phyloP scores from a whole-genome alignment of 768 basidiomycete genomes.

The Sporobolomyces phaffii region DNA sequence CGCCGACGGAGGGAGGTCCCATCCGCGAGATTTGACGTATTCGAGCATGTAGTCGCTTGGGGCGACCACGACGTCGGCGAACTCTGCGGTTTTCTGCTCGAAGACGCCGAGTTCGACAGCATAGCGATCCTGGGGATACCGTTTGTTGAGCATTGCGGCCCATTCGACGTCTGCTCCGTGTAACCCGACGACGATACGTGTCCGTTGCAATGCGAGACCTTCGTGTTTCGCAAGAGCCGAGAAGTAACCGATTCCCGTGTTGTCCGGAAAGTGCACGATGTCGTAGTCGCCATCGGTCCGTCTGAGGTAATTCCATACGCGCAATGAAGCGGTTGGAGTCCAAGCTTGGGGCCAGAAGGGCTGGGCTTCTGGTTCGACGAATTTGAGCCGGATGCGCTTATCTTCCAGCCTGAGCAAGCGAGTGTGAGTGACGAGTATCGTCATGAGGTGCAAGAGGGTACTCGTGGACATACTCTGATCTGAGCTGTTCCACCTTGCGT shows the following conservation, averaged over 20 bases:
- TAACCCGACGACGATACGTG: slow-evolving; percentile 31
- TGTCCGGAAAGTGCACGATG: slow-evolving; percentile 39
- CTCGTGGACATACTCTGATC: too few relatives aligned
- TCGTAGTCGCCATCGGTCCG: slow-evolving; percentile 14
- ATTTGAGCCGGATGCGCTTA: slow-evolving; percentile 22
- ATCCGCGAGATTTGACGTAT: slow-evolving; percentile 16
- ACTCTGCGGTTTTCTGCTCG: slow-evolving; percentile 28
- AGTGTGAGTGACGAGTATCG: not conserved
- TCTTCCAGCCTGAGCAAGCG: not conserved
- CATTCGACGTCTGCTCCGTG: slow-evolving; percentile 39
- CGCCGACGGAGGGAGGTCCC: slow-evolving; percentile 14
- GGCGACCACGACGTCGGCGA: slow-evolving; percentile 36
- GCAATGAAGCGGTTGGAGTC: slow-evolving; percentile 34
- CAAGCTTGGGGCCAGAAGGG: slow-evolving; percentile 32
- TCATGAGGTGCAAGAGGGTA: too few relatives aligned
- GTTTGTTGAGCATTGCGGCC: slow-evolving; percentile 37
- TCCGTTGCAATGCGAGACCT: slow-evolving; percentile 24
- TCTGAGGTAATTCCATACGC: slow-evolving; percentile 25
- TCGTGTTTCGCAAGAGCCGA: slow-evolving; percentile 19
- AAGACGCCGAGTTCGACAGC: slow-evolving; percentile 32
- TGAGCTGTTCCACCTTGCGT: not conserved
- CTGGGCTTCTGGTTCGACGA: slow-evolving; percentile 21
- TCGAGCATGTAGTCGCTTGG: slow-evolving; percentile 38
- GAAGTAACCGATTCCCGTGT: slow-evolving; percentile 37
- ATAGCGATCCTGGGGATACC: slow-evolving; percentile 29